Evolutionary conservation across 495 filamentous ascomycete genomes (phyloP), one percentile per base, ranked within the genome.

Genomic region (Pyrenula massariospora): DNA sequence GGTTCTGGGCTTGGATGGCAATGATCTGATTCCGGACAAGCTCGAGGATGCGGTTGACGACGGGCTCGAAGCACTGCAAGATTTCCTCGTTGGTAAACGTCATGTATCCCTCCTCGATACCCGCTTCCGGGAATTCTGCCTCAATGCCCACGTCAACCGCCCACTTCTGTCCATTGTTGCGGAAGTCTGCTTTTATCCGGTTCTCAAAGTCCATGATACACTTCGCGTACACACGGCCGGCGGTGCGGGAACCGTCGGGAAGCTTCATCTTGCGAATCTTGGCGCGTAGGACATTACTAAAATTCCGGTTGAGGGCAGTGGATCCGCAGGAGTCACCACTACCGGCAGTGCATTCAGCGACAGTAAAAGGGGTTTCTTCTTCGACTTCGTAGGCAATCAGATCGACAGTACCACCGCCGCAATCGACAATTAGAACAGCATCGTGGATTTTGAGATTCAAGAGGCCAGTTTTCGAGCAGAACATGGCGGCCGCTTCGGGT

Each of bases 121-220:
- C 85, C 12, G 86, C 86, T 61, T 89, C 85, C 10, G 86, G 85
- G 67, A 86, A 89, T 61, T 89, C 86, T 1, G 85, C 82, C 68
- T 89, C 86, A 52, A 89, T 88, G 61, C 84, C 84, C 55, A 89
- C 79, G 67, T 89, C 86, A n/a, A 89, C 86, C 10, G 86, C 86
- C 86, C 86, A 89, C 65, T 88, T 89, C 63, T 87, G 84, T 10
- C 86, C 84, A 60, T 89, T 89, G 67, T 89, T 89, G 50, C 86
- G 79, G 80, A 89, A 89, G 64, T 89, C 86, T 25, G 86, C 86
- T 67, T 89, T 89, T 71, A 89, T 87, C 50, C 86, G 75, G 68
- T 89, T 89, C 70, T 89, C 86, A 63, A 89, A 89, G 67, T 89
- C 86, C 84, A 88, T 88, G 60, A 89, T 89, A 71, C 86, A 89